Evolutionary conservation across 176 grass and related monocot species (phyloP), one percentile per base, ranked within the genome.

Genomic region (Ensete glaucum): DNA sequence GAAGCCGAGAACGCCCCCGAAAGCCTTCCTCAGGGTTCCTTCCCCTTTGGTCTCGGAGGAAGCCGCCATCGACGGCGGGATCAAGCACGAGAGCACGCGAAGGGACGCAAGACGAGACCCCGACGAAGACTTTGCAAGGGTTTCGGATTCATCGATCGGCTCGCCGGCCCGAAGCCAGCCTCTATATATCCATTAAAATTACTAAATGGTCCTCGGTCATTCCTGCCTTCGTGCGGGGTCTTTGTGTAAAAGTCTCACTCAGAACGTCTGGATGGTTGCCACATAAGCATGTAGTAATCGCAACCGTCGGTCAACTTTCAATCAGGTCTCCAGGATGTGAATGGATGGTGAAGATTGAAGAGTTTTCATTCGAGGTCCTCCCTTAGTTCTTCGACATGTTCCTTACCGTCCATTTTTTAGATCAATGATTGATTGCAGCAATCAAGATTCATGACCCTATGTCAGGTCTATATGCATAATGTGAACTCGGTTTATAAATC

Each of bases 1-100:
- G 71, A 86, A 83, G 73, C 86, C 83, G 8, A 99, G 85, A 57
- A 99, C 96, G 24, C 88, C 71, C 1, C 96, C 96, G 73, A 95
- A 92, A 20, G 88, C 96, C 88, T 95, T 91, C 77, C 96, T 82
- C 20, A 99, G 88, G 57, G 82, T 74, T 8, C 82, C 63, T 20
- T 86, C 77, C 54, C 69, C 86, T 9, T 71, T 57, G 58, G 62
- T 17, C 62, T 63, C 53, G 23, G 52, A 82, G 50, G 91, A 54
- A 81, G 83, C 82, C 85, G 78, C 88, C 96, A 99, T 99, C 86
- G 88, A 75, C 62, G 74, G 78, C 60, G 75, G 23, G 83, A 58
- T 74, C 72, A 17, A 74, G 53, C 24, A 29, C 13, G 72, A 22
- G 1, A 74, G 53, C 52, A 56, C 23, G 23, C 11, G 53, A 19